Evolutionary conservation across 352 stramenopile genomes (phyloP).

Genomic region (Globisporangium nagaii): DNA sequence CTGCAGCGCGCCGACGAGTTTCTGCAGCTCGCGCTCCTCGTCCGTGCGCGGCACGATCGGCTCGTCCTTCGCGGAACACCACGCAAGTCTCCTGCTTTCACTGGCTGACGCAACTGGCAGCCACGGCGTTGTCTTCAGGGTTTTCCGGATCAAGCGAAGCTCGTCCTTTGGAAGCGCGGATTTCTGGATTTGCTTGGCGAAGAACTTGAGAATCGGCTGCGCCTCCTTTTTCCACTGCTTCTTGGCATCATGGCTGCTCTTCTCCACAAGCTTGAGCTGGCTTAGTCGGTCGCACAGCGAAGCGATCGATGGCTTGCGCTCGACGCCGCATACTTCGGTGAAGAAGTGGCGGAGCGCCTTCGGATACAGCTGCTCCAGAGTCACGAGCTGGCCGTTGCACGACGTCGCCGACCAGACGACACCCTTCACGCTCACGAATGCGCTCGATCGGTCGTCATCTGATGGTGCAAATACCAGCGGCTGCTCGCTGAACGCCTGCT

Average conservation of each 20-base stretch:
- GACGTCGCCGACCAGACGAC: conserved; percentile 39
- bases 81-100: conserved; percentile 8
- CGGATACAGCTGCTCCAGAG: conserved; percentile 50
- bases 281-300: conserved; percentile 38
- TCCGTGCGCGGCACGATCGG: conserved; percentile 24
- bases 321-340: conserved; percentile 50
- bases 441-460: not conserved
- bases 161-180: conserved; percentile 31
- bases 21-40: conserved; percentile 31
- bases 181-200: conserved; percentile 46
- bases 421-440: conserved; percentile 22
- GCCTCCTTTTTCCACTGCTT: conserved; percentile 31
- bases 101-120: conserved; percentile 16
- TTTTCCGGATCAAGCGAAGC: conserved; percentile 35
- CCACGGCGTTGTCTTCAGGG: conserved; percentile 31
- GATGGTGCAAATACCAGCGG: conserved; percentile 21
- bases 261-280: not conserved
- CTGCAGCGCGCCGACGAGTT: conserved; percentile 24
- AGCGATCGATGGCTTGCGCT: conserved; percentile 47
- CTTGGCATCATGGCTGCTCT: not conserved
- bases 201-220: conserved; percentile 30
- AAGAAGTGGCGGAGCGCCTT: conserved; percentile 56
- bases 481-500: conserved; percentile 20
- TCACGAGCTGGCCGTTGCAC: conserved; percentile 22
- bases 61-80: conserved; percentile 25